Conservation (phyloP, 495 filamentous ascomycete genomes). For the Aspergillus nanangensis region DNA sequence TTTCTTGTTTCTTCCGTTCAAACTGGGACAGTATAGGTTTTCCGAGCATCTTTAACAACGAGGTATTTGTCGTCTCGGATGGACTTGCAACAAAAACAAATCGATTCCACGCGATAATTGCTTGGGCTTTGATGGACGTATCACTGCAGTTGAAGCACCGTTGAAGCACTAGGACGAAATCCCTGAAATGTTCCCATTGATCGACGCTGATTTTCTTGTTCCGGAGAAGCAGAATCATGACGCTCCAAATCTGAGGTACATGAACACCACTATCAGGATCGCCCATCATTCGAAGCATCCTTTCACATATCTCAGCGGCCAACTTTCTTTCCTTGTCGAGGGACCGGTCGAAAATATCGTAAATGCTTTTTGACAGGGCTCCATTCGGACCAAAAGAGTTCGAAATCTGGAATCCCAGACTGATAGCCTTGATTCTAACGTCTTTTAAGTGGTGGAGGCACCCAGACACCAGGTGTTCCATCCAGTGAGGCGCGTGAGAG, state of each 20-base stretch:
- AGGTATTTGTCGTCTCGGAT: slow-evolving; percentile 53
- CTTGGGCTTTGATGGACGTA: slow-evolving; percentile 63
- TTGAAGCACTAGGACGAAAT: slow-evolving; percentile 74
- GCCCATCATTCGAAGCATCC: slow-evolving; percentile 65
- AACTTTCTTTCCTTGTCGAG: slow-evolving; percentile 55
- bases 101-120: slow-evolving; percentile 78
- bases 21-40: slow-evolving; percentile 68
- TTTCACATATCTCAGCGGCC: slow-evolving; percentile 57
- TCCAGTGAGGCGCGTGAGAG: slow-evolving; percentile 52
- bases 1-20: slow-evolving; percentile 55
- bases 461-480: slow-evolving; percentile 73
- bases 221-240: slow-evolving; percentile 71
- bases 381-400: slow-evolving; percentile 60
- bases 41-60: slow-evolving; percentile 60
- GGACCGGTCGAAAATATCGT: slow-evolving; percentile 58
- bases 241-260: slow-evolving; percentile 88
- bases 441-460: slow-evolving; percentile 76
- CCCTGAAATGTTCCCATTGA: slow-evolving; percentile 65
- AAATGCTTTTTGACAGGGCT: slow-evolving; percentile 56
- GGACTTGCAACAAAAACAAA: slow-evolving; percentile 67
- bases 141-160: slow-evolving; percentile 81
- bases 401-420: slow-evolving; percentile 63
- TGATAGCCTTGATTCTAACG: slow-evolving; percentile 66
- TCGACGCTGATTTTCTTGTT: slow-evolving; percentile 56
- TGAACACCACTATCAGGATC: slow-evolving; percentile 56